These are phyloP conservation scores for Friedmanniomyces simplex DNA, from an alignment of 495 filamentous ascomycete species.

Conservation along the genomic window DNA sequence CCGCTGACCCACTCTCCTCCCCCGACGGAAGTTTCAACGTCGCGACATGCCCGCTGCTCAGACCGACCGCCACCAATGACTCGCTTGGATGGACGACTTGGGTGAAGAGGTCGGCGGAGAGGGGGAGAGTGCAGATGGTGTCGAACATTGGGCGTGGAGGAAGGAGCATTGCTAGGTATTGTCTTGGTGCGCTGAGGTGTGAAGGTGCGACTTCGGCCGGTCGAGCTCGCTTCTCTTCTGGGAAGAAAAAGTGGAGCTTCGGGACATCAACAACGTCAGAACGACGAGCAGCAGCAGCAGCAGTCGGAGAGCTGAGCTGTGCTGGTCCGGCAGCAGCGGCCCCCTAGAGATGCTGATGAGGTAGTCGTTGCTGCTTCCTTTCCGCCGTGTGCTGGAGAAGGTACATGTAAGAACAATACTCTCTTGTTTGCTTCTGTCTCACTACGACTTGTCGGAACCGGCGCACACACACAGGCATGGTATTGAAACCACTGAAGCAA, in stretches of 20 bases:
- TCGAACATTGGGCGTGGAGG: constrained; percentile 51
- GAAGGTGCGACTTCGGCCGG: not conserved
- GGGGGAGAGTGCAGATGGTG: constrained; percentile 77
- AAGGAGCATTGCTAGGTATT: not conserved
- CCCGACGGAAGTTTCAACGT: constrained; percentile 62
- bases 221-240: not conserved
- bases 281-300: too few species aligned
- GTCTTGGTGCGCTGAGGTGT: not conserved
- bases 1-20: constrained; percentile 39
- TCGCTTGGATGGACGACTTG: constrained; percentile 76
- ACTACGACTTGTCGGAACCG: not conserved
- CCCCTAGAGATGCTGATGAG: not conserved
- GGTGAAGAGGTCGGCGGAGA: constrained; percentile 77
- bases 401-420: not conserved
- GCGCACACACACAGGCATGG: constrained; percentile 1
- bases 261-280: not conserved
- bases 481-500: constrained; percentile 15
- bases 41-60: constrained; percentile 77
- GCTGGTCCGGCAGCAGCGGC: not conserved
- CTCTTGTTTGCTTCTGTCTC: not conserved
- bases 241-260: not conserved
- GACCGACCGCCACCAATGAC: constrained; percentile 74
- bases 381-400: too few species aligned
- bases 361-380: not conserved
- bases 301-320: too few species aligned